Evolutionary conservation across 1,139 yeast species (phyloP).

Genomic region (Candida buenavistaensis): DNA sequence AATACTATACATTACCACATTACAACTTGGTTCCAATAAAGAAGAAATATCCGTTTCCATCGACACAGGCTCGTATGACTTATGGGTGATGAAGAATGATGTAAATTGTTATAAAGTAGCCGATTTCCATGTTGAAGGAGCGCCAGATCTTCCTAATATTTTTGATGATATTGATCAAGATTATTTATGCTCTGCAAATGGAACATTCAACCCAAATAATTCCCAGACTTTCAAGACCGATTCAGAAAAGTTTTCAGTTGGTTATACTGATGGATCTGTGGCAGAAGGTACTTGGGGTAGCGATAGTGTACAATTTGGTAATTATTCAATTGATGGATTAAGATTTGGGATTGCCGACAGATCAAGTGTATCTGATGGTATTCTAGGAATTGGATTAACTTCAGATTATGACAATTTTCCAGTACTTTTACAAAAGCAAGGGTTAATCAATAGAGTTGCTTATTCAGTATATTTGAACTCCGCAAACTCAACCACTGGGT

Average conservation of each 20-base stretch:
- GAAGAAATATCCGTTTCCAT: conserved; percentile 33
- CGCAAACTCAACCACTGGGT: conserved; percentile 30
- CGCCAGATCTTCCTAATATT: conserved; percentile 9
- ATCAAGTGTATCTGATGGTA: conserved; percentile 43
- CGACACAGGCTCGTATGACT: conserved; percentile 48
- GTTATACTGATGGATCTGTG: conserved; percentile 48
- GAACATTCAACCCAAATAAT: conserved; percentile 11
- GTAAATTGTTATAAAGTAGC: conserved; percentile 34
- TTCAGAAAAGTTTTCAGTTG: conserved; percentile 11
- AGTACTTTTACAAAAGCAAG: conserved; percentile 30
- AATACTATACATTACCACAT: conserved; percentile 36
- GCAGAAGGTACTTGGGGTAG: conserved; percentile 55
- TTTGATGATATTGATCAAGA: conserved; percentile 9
- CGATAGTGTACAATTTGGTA: conserved; percentile 44
- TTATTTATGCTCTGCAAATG: conserved; percentile 12
- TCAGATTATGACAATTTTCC: conserved; percentile 26
- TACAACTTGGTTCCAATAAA: conserved; percentile 34
- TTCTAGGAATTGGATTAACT: conserved; percentile 44
- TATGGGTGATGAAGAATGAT: conserved; percentile 32
- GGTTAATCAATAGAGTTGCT: conserved; percentile 48
- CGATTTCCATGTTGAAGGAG: conserved; percentile 18
- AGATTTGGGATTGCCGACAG: conserved; percentile 50
- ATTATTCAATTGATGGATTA: conserved; percentile 32
- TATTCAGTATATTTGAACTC: conserved; percentile 55
- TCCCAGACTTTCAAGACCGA: conserved; percentile 10